A percentile compares a stretch with the other conserved stretches of the same genome.
phyloP scores from a whole-genome alignment of 225 moss, liverwort and hornwort genomes.

The Bryum argenteum region DNA sequence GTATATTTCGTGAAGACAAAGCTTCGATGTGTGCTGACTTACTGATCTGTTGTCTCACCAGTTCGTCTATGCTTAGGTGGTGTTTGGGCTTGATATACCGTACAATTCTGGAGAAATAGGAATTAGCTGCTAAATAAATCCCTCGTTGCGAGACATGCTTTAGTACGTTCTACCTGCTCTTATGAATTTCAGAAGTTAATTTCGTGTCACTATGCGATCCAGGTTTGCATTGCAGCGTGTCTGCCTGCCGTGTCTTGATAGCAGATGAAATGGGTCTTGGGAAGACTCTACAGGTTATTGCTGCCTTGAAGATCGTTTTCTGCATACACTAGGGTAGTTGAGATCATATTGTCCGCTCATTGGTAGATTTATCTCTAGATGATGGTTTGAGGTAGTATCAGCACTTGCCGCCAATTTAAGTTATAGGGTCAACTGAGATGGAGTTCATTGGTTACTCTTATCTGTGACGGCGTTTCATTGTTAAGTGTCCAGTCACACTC shows the following conservation, averaged over 20 bases:
- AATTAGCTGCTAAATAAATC: neutral
- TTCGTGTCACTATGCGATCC: conserved; percentile 36
- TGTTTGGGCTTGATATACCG: conserved; percentile 20
- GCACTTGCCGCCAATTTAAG: conserved; percentile 10
- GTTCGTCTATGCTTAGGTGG: conserved; percentile 14
- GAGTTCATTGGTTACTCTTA: neutral
- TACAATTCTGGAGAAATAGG: conserved; percentile 5
- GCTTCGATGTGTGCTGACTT: conserved; percentile 4
- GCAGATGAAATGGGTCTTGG: conserved; percentile 99
- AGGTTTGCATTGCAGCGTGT: conserved; percentile 96
- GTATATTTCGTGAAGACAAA: conserved; percentile 36
- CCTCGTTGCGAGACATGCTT: conserved; percentile 8
- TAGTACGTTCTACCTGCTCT: conserved; percentile 13
- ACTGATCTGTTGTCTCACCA: conserved; percentile 12
- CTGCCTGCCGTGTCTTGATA: conserved; percentile 84
- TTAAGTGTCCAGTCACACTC: conserved; percentile 7
- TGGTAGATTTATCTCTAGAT: conserved; percentile 4
- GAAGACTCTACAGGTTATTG: conserved; percentile 88
- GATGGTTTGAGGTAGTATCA: conserved; percentile 11
- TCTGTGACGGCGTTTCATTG: conserved; percentile 12
- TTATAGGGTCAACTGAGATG: conserved; percentile 7
- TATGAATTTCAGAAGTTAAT: conserved; percentile 26
- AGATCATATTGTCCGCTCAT: conserved; percentile 5
- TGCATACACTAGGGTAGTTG: conserved; percentile 4
- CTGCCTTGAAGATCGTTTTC: conserved; percentile 10